A percentile compares a stretch with the other conserved stretches of the same genome.
Evolutionary conservation across 305 asterid species (phyloP).

Genomic region (Solanum hybrid): DNA sequence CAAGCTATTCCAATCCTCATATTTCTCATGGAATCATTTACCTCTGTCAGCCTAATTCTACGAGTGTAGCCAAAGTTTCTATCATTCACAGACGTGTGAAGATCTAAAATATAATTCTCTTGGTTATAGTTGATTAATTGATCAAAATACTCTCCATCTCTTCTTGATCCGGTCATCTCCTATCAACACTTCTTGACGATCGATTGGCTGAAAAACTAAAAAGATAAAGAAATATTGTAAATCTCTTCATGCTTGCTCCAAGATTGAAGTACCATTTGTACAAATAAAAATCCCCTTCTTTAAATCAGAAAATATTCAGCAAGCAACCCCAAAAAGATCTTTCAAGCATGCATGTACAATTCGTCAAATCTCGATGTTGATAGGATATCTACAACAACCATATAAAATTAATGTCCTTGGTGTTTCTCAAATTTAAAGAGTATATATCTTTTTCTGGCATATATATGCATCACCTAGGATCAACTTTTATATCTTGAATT

Average conservation of each 20-base stretch:
- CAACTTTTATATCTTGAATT: background rate
- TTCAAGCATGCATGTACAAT: background rate
- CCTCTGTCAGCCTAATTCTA: background rate
- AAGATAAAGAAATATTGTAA: background rate
- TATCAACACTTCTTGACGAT: background rate
- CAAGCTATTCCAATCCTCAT: background rate
- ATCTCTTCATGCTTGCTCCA: background rate
- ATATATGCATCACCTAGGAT: background rate
- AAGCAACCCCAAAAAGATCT: background rate
- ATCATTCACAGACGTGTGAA: background rate
- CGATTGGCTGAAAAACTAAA: background rate
- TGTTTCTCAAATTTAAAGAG: background rate
- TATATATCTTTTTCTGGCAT: background rate
- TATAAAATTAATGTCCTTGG: background rate
- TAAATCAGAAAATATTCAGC: background rate
- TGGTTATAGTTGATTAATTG: background rate
- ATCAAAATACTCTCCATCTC: background rate
- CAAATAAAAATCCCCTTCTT: background rate
- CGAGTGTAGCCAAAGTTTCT: background rate
- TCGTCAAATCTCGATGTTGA: background rate
- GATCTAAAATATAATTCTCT: background rate
- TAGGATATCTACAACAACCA: background rate
- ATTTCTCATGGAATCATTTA: background rate
- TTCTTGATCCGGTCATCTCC: background rate
- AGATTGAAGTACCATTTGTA: background rate